Percentiles rank a stretch among this genome's conserved stretches.
Evolutionary conservation across 768 basidiomycete genomes (phyloP).

Genomic region (Tulasnella sp.): DNA sequence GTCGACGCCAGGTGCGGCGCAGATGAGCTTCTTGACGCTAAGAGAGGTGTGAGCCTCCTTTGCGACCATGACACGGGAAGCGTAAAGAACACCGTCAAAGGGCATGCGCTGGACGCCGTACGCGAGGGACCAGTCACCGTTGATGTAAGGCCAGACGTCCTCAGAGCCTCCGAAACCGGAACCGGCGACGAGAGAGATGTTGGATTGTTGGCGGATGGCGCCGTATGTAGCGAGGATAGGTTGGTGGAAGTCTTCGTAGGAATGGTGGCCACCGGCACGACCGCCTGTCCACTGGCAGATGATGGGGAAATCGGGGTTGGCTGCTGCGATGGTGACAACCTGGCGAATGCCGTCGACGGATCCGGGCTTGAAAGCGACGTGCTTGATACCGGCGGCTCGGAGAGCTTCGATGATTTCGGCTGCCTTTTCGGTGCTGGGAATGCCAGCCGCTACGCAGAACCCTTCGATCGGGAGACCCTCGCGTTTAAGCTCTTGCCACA

Average conservation of each 20-base stretch:
- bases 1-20: slow-evolving; percentile 86
- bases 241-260: slow-evolving; percentile 97
- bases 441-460: slow-evolving; percentile 98
- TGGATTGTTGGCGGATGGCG: slow-evolving; percentile 80
- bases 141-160: slow-evolving; percentile 95
- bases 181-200: slow-evolving; percentile 84
- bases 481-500: slow-evolving; percentile 96
- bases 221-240: slow-evolving; percentile 88
- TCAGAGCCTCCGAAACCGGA: slow-evolving; percentile 94
- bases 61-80: slow-evolving; percentile 96
- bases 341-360: slow-evolving; percentile 97
- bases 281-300: slow-evolving; percentile 99
- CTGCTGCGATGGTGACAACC: slow-evolving; percentile 89
- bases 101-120: slow-evolving; percentile 94
- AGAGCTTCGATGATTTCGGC: slow-evolving; percentile 90
- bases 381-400: slow-evolving; percentile 80
- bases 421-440: slow-evolving; percentile 95
- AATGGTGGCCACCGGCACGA: slow-evolving; percentile 97
- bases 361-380: slow-evolving; percentile 97
- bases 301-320: slow-evolving; percentile 94
- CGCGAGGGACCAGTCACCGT: slow-evolving; percentile 88
- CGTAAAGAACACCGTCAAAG: slow-evolving; percentile 95
- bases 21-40: slow-evolving; percentile 94
- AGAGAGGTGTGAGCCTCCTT: slow-evolving; percentile 95
- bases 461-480: slow-evolving; percentile 96